Conservation (phyloP, 192 early-diverging fungal genomes). For the Powellomyces hirtus region DNA sequence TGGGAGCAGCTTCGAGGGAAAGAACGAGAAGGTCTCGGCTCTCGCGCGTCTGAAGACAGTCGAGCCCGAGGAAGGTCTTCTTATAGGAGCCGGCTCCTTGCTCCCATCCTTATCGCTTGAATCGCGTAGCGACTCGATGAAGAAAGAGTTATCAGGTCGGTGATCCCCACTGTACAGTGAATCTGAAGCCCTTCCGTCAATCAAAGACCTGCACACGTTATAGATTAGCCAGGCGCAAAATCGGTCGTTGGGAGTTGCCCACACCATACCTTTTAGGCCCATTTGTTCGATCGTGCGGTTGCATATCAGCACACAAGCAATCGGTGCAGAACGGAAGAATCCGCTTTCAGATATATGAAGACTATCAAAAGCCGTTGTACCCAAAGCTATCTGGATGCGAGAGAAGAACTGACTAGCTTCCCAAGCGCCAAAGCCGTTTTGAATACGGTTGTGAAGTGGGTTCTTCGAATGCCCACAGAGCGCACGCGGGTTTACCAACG, state of each 20-base stretch:
- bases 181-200: background rate
- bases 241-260: background rate
- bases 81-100: background rate
- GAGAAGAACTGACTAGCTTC: too few species aligned
- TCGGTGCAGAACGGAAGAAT: too few species aligned
- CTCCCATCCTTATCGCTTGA: background rate
- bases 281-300: background rate
- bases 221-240: background rate
- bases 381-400: too few species aligned
- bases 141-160: background rate
- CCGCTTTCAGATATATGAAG: too few species aligned
- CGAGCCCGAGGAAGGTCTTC: background rate
- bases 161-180: background rate
- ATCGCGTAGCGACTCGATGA: slow-evolving; percentile 24
- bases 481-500: too few species aligned
- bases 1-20: slow-evolving; percentile 40
- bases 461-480: too few species aligned
- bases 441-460: too few species aligned
- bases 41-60: slow-evolving; percentile 28
- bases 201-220: background rate
- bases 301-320: too few species aligned
- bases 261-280: background rate
- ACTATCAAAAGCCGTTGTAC: too few species aligned
- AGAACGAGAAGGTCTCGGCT: slow-evolving; percentile 47
- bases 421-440: too few species aligned